Base-by-base conservation (phyloP, 495 filamentous ascomycete species). In the Aspergillus sparsus region DNA sequence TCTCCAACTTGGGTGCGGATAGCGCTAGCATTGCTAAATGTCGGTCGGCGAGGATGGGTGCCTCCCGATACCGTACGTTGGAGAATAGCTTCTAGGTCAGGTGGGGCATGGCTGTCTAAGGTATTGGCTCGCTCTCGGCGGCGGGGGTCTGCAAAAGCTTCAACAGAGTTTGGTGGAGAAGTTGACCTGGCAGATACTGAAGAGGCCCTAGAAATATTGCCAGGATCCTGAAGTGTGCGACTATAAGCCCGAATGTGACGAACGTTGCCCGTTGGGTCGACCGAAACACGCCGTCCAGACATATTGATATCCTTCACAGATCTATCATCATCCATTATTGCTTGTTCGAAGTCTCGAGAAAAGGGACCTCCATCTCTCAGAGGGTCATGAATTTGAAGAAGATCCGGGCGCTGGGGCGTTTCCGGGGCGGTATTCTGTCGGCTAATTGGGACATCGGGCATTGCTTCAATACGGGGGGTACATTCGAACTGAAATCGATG, bases 101-200 rank as follows among this genome's bases (percentile, higher is more conserved):
- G 85, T 53, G 80, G 72, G 2, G 65, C 77, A 61, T 80, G 80
- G 72, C 86, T 89, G 60, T 83, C 85, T 39, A 86, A 57, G 3
- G 86, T 89, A 36, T 83, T 84, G 36, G 85, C 84, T 47, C 85
- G 81, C 16, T 91, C 90, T 8, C 85, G 83, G 49, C 85, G 82
- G 60, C 85, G 82, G 2, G 73, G 79, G 62, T 94, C 91, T 4
- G 93, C 95, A 72, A 98, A 98, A 13, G 94, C 94, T 72, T 97
- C 93, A 27, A 98, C 94, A 3, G 94, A 98, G 71, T 97, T 98
- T 2, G 94, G 93, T 10, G 92, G 93, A 15, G 95, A 98, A 0
- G 83, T 80, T 2, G 90, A 90, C 31, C 90, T 82, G 37, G 83
- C 85, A 7, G 83, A 84, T 5, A 79, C 72, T 5, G 87, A 88